Conservation (phyloP, 441 rosid genomes). For the Aquilaria agallochum region DNA sequence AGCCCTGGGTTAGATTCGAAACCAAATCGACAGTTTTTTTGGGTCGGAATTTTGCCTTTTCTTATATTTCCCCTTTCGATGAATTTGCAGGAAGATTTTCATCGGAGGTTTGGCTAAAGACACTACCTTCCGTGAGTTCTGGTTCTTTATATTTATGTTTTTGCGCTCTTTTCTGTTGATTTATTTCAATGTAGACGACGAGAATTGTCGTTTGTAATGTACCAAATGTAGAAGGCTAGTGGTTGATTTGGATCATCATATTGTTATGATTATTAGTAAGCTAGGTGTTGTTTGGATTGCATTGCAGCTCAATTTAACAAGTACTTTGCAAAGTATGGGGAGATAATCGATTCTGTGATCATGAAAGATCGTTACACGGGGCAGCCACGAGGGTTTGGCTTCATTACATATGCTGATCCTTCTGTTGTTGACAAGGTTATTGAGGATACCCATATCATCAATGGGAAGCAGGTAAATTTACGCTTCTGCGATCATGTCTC, state of each 20-base stretch:
- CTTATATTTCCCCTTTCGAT: background rate
- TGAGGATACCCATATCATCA: constrained; percentile 65
- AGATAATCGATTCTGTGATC: constrained; percentile 83
- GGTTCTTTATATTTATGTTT: background rate
- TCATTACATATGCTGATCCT: constrained; percentile 88
- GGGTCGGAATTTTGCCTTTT: background rate
- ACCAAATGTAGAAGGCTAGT: background rate
- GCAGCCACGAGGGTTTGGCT: constrained; percentile 93
- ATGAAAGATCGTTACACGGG: constrained; percentile 89
- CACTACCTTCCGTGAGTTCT: constrained; percentile 53
- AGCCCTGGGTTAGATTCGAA: constrained; percentile 70
- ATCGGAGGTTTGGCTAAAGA: constrained; percentile 93
- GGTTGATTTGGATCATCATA: background rate
- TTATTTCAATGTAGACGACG: background rate
- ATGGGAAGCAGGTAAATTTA: constrained; percentile 69
- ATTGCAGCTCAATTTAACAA: constrained; percentile 61
- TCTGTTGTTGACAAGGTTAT: constrained; percentile 83
- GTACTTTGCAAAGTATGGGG: constrained; percentile 84
- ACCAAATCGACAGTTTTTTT: background rate
- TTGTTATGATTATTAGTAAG: background rate
- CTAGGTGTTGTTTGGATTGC: constrained; percentile 8
- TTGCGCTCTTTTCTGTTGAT: background rate
- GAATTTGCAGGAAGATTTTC: constrained; percentile 65
- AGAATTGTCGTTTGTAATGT: background rate
- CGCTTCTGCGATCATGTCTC: no score